These are phyloP conservation scores for Penicillium thymicola DNA, from an alignment of 2,329 filamentous ascomycete species.

Conservation along the genomic window DNA sequence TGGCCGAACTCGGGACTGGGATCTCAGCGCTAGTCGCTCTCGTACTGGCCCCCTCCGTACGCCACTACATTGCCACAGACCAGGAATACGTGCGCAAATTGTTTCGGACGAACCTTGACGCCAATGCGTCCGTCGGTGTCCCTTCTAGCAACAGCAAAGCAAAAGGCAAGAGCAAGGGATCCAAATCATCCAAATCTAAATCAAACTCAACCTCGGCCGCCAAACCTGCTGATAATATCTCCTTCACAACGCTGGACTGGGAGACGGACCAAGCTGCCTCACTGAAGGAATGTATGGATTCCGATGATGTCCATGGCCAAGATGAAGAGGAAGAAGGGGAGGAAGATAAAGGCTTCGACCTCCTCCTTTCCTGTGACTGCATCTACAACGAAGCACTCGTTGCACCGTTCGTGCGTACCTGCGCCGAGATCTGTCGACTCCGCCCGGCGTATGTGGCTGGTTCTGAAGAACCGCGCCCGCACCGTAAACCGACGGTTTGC, in stretches of 20 bases:
- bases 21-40: slow-evolving; percentile 77
- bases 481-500: slow-evolving; percentile 58
- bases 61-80: slow-evolving; percentile 75
- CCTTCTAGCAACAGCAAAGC: slow-evolving; percentile 2
- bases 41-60: slow-evolving; percentile 59
- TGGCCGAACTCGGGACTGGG: slow-evolving; percentile 85
- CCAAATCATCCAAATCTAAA: slow-evolving; percentile 3
- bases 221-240: slow-evolving; percentile 42
- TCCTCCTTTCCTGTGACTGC: slow-evolving; percentile 84
- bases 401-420: slow-evolving; percentile 76
- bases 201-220: background rate
- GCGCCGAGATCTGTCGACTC: slow-evolving; percentile 68
- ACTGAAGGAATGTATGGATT: slow-evolving; percentile 35
- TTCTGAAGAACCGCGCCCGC: slow-evolving; percentile 11
- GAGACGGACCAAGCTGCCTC: slow-evolving; percentile 53
- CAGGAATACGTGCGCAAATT: slow-evolving; percentile 79
- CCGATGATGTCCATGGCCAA: background rate
- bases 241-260: slow-evolving; percentile 74
- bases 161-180: slow-evolving; percentile 4
- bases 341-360: slow-evolving; percentile 57
- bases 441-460: slow-evolving; percentile 36
- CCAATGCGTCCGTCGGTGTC: slow-evolving; percentile 24
- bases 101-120: slow-evolving; percentile 70
- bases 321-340: slow-evolving; percentile 24
- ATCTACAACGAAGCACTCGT: slow-evolving; percentile 91